Evolutionary conservation across 2,329 filamentous ascomycete genomes (phyloP), one percentile per base, ranked within the genome.

Genomic region (Fusarium chuoi): DNA sequence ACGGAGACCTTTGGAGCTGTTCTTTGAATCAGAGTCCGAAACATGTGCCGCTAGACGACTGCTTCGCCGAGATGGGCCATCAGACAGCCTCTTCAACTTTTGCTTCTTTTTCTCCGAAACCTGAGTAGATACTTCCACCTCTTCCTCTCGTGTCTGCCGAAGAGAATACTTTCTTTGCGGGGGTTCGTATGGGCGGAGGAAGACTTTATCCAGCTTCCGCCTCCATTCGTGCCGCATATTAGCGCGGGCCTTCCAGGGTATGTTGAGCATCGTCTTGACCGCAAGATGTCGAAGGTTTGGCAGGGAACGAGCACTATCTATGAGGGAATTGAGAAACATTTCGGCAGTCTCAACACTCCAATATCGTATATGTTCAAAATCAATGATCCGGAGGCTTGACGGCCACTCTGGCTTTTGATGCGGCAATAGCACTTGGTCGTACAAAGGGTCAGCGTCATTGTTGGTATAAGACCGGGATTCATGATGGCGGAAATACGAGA

Each of bases 331-430:
- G 75, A 98, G 93, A 76, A 98, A 94, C 65, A 90, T 90, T 75
- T 93, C 90, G 0, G 94, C 94, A 1, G 91, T 89, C 39, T 88
- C 86, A 2, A 89, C 87, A 18, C 88, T 87, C 91, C 93, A 95
- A 73, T 94, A 92, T 41, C 94, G 90, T 69, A 98, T 87, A 70
- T 96, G 91, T 46, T 92, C 88, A 64, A 98, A 86, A 78, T 96
- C 92, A 51, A 98, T 86, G 6, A 87, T 85, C 59, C 91, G 90
- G 5, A 98, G 86, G 10, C 87, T 90, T 10, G 86, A 79, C 5
- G 96, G 95, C 96, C 96, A 98, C 2, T 87, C 89, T 1, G 96
- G 95, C 10, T 92, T 82, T 70, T 97, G 89, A 24, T 86, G 84
- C 17, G 86, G 84, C 3, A 82, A 81, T n/a, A 98, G 84, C 3